A percentile compares a stretch with the other conserved stretches of the same genome.
Conservation (phyloP, 495 filamentous ascomycete genomes). For the Penicillium lagena region DNA sequence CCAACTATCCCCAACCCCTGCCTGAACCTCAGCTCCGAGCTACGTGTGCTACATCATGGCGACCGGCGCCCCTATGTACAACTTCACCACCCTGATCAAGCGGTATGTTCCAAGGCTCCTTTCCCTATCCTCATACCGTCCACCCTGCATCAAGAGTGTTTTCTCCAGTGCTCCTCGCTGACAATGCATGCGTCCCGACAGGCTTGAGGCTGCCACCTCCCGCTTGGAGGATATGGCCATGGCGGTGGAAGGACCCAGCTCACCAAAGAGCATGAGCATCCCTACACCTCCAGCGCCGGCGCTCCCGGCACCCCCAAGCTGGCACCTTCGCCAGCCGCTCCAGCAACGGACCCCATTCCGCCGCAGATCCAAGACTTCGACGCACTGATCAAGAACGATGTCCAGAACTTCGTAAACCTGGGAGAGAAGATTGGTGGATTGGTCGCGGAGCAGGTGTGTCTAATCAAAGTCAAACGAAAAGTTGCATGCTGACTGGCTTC, state of each 20-base stretch:
- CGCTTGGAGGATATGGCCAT: constrained; percentile 93
- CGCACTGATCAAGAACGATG: constrained; percentile 63
- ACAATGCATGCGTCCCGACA: constrained; percentile 31
- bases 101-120: constrained; percentile 51
- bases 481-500: no score
- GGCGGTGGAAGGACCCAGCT: constrained; percentile 51
- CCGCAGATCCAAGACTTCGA: constrained; percentile 82
- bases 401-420: constrained; percentile 70
- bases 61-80: constrained; percentile 73
- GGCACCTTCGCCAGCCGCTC: constrained; percentile 37
- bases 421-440: constrained; percentile 72
- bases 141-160: background rate
- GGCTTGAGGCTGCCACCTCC: constrained; percentile 95
- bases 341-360: constrained; percentile 57
- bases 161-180: constrained; percentile 10
- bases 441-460: constrained; percentile 69
- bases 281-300: constrained; percentile 31
- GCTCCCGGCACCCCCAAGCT: constrained; percentile 30
- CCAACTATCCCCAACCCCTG: constrained; percentile 1
- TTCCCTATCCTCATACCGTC: background rate
- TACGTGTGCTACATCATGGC: constrained; percentile 42
- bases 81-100: constrained; percentile 95
- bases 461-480: no score
- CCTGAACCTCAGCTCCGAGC: constrained; percentile 3
- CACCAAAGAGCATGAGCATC: constrained; percentile 38